phyloP scores from a whole-genome alignment of 768 basidiomycete species.

The Termitomyces sp. region DNA sequence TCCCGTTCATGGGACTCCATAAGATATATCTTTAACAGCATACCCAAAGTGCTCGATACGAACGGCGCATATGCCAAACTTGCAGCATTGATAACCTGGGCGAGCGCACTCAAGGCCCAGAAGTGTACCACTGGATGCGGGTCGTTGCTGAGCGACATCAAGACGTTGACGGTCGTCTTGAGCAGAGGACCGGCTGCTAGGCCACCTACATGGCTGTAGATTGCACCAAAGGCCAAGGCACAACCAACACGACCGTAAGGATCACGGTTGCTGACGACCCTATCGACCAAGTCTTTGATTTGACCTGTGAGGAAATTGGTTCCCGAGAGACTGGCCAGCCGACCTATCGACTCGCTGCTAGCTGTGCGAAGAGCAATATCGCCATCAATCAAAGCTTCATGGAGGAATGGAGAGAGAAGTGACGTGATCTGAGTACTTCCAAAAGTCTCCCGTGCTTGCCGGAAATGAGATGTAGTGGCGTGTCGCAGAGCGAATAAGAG shows the following conservation, averaged over 20 bases:
- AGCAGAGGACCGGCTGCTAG: constrained; percentile 92
- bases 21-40: constrained; percentile 87
- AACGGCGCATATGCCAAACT: constrained; percentile 90
- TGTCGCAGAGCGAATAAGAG: constrained; percentile 65
- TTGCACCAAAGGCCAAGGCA: constrained; percentile 86
- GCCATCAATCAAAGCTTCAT: constrained; percentile 81
- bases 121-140: constrained; percentile 97
- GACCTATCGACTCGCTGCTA: constrained; percentile 86
- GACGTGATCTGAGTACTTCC: constrained; percentile 61
- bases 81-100: constrained; percentile 86
- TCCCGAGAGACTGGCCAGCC: constrained; percentile 78
- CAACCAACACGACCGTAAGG: constrained; percentile 92
- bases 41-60: constrained; percentile 82
- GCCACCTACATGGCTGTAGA: constrained; percentile 89
- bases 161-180: constrained; percentile 92
- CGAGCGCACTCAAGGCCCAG: constrained; percentile 84
- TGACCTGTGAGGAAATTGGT: constrained; percentile 81
- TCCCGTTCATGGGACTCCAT: constrained; percentile 91
- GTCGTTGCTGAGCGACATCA: constrained; percentile 93
- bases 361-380: constrained; percentile 73
- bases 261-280: constrained; percentile 92
- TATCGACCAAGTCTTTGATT: constrained; percentile 87
- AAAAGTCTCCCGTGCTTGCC: constrained; percentile 63
- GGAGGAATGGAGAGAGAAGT: constrained; percentile 67
- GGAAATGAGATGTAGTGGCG: constrained; percentile 46